phyloP scores from a whole-genome alignment of 2,329 filamentous ascomycete species.

The Monilinia fructigena region DNA sequence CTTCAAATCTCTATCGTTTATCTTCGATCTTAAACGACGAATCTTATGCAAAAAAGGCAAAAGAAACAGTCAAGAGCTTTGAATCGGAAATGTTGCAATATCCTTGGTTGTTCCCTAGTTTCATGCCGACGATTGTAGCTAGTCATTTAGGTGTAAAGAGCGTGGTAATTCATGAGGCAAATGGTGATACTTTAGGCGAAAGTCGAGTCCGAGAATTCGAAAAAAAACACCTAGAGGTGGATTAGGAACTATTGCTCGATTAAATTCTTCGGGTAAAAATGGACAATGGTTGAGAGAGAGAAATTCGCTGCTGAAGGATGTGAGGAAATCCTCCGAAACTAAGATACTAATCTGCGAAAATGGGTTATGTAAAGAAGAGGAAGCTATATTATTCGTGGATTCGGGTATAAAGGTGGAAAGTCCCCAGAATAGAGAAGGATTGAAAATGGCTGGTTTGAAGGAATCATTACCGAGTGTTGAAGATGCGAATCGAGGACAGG shows the following conservation, averaged over 20 bases:
- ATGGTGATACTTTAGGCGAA: slow-evolving; percentile 22
- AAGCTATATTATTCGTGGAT: slow-evolving; percentile 15
- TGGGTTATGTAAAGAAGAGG: slow-evolving; percentile 46
- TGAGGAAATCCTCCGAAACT: slow-evolving; percentile 41
- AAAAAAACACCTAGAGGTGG: slow-evolving; percentile 37
- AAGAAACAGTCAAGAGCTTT: slow-evolving; percentile 78
- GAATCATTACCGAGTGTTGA: not conserved
- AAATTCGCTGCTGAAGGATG: slow-evolving; percentile 45
- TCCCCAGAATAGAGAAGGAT: not conserved
- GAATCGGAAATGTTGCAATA: slow-evolving; percentile 90
- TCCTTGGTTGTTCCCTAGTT: slow-evolving; percentile 82
- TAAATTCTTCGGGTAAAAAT: slow-evolving; percentile 30
- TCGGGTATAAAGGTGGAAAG: slow-evolving; percentile 9
- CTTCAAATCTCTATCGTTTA: slow-evolving; percentile 81
- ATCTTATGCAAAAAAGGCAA: slow-evolving; percentile 62
- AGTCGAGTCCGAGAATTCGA: slow-evolving; percentile 41
- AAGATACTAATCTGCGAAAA: slow-evolving; percentile 50
- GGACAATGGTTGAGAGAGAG: slow-evolving; percentile 50
- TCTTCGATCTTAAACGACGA: slow-evolving; percentile 66
- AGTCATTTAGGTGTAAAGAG: slow-evolving; percentile 65
- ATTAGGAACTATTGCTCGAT: slow-evolving; percentile 32
- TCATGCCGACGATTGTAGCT: slow-evolving; percentile 74
- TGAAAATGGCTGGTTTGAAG: slow-evolving; percentile 4
- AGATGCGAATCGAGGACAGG: not conserved
- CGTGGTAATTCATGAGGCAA: slow-evolving; percentile 48